Evolutionary conservation across 2,329 filamentous ascomycete genomes (phyloP), one percentile per base, ranked within the genome.

Genomic region (Uncinocarpus reesii): DNA sequence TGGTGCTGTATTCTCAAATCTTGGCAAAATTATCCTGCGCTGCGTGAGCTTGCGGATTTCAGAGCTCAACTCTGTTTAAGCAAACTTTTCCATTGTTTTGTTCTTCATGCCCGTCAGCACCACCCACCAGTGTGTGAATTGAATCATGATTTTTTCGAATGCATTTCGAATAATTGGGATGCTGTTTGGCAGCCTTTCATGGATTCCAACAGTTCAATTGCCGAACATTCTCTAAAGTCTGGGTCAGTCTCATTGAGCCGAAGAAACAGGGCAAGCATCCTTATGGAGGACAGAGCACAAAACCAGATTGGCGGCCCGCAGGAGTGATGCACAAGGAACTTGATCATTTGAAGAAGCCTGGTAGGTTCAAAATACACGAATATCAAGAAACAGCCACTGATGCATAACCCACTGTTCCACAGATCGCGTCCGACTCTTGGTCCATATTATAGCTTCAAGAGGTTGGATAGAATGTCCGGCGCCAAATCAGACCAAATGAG

Each of bases 241-340:
- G 69, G 51, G 70, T 73, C 50, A 72, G 68, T 50, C 58, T 64
- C 4, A 69, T 71, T 21, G 67, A 72, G 38, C 71, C 69, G 3
- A 63, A 65, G 29, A 73, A 73, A 57, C 70, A 73, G 56, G 67
- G 67, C 2, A 67, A 65, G 40, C 65, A 69, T 53, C 71, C 71
- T 2, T 73, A 73, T 55, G 73, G 72, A 53, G 71, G 71, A n/a
- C 65, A 70, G 48, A 62, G 62, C 51, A 73, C 69, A n/a, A 70
- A 67, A 55, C 71, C 71, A 6, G 61, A 62, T 11, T 70, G 64
- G 64, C 70, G 66, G 66, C 65, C 67, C 13, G 51, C 59, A 32
- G 63, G 62, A 51, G 67, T 72, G 34, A 65, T 64, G 34, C 71
- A 74, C 57, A 69, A 62, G 55, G 71, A 73, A 56, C 71, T 71